Evolutionary conservation across 2,329 filamentous ascomycete genomes (phyloP).

Genomic region (Microsporum audouinii): DNA sequence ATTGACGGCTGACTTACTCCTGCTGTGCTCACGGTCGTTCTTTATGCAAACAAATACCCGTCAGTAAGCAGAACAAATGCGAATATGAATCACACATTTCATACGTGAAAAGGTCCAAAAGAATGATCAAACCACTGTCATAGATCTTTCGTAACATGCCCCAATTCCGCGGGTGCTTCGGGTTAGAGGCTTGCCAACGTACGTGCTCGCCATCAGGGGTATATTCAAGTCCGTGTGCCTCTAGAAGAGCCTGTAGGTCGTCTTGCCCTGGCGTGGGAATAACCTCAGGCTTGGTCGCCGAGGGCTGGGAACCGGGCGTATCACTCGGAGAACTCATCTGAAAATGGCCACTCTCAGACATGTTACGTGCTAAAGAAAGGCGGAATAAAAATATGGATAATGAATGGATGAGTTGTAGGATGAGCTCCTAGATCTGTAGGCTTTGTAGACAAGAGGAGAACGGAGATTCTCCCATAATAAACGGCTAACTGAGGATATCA

Average conservation of each 20-base stretch:
- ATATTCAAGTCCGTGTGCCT: not conserved
- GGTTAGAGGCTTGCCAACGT: not conserved
- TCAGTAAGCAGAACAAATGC: not conserved
- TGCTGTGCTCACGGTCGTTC: not conserved
- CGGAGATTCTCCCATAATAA: not conserved
- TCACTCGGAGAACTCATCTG: not conserved
- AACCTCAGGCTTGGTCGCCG: not conserved
- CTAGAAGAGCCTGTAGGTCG: not conserved
- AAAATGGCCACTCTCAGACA: not conserved
- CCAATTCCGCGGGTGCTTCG: not conserved
- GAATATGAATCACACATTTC: not conserved
- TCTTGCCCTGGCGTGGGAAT: not conserved
- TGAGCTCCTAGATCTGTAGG: not conserved
- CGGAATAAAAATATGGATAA: not conserved
- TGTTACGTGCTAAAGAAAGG: not conserved
- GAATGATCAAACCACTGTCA: not conserved
- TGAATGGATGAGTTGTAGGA: not conserved
- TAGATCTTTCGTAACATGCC: not conserved
- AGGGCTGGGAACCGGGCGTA: not conserved
- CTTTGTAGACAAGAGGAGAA: not conserved
- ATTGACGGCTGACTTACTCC: not conserved
- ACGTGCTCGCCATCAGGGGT: not conserved
- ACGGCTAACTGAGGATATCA: constrained; percentile 1
- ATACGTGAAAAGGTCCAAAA: not conserved
- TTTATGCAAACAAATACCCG: not conserved